Evolutionary conservation across 164 flowering plant genomes (phyloP).

Genomic region (Vitis riparia): DNA sequence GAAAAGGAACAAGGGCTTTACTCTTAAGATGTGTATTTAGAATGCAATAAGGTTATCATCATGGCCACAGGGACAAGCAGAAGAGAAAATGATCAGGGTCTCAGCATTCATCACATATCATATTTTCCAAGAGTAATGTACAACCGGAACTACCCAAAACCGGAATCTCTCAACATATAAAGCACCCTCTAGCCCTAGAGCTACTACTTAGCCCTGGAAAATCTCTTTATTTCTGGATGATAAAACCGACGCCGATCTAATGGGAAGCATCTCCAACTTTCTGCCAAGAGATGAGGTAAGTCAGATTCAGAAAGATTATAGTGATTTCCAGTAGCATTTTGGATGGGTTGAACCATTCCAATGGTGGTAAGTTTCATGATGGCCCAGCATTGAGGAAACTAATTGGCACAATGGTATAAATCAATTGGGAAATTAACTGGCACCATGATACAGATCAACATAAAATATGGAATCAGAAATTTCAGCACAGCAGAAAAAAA

Average conservation of each 20-base stretch:
- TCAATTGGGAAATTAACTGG: no score
- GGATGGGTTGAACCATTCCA: no score
- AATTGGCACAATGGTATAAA: no score
- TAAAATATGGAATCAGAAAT: no score
- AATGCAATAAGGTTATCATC: not conserved
- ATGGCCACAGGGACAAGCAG: not conserved
- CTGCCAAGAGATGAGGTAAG: constrained; percentile 12
- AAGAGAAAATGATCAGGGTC: no score
- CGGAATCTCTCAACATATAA: not conserved
- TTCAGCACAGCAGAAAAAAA: no score
- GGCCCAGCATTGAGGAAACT: no score
- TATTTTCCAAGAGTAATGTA: not conserved
- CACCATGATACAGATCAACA: no score
- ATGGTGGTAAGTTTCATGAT: no score
- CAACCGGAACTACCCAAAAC: constrained; percentile 9
- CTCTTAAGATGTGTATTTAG: not conserved
- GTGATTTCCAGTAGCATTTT: no score
- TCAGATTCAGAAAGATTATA: not conserved
- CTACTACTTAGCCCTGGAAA: not conserved
- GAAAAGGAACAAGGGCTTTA: not conserved
- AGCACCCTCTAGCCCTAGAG: not conserved
- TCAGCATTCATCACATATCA: not conserved
- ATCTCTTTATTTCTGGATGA: not conserved
- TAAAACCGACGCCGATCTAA: not conserved
- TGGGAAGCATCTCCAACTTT: constrained; percentile 21